Conservation (phyloP, 305 asterid species). For the Plantago coronopus region DNA sequence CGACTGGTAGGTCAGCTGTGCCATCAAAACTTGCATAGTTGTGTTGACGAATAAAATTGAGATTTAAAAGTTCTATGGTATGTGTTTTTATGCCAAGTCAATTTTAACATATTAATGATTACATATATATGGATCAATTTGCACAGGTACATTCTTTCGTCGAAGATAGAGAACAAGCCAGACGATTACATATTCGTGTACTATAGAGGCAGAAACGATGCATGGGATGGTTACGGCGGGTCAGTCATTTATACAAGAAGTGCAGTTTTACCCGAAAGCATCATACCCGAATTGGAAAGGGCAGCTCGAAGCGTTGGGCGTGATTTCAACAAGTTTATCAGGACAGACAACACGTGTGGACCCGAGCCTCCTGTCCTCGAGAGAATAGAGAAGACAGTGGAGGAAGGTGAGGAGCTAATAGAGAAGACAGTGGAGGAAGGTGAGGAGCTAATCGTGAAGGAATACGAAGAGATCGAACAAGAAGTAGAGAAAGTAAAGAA, state of each 20-base stretch:
- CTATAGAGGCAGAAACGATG: conserved; percentile 82
- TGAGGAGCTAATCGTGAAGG: conserved; percentile 68
- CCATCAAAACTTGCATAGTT: not conserved
- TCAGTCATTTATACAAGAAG: conserved; percentile 87
- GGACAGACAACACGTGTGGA: conserved; percentile 79
- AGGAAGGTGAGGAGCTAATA: conserved; percentile 77
- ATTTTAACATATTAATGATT: no score
- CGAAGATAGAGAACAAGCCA: conserved; percentile 60
- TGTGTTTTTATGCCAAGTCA: no score
- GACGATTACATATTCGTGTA: conserved; percentile 85
- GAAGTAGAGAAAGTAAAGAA: conserved; percentile 59
- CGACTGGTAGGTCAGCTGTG: conserved; percentile 57
- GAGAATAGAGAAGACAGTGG: conserved; percentile 87
- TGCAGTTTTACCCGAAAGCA: conserved; percentile 66
- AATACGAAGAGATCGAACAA: conserved; percentile 75
- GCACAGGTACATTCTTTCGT: conserved; percentile 82
- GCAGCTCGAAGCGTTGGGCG: conserved; percentile 80
- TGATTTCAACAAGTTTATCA: conserved; percentile 55
- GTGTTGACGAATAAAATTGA: no score
- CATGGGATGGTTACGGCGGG: conserved; percentile 98
- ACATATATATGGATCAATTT: not conserved
- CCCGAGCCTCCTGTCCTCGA: conserved; percentile 93
- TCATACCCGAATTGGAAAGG: conserved; percentile 58
- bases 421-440: conserved; percentile 96
- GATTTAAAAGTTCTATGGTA: no score